phyloP scores from a whole-genome alignment of 2,329 filamentous ascomycete genomes.

The Magnaporthales sp. region DNA sequence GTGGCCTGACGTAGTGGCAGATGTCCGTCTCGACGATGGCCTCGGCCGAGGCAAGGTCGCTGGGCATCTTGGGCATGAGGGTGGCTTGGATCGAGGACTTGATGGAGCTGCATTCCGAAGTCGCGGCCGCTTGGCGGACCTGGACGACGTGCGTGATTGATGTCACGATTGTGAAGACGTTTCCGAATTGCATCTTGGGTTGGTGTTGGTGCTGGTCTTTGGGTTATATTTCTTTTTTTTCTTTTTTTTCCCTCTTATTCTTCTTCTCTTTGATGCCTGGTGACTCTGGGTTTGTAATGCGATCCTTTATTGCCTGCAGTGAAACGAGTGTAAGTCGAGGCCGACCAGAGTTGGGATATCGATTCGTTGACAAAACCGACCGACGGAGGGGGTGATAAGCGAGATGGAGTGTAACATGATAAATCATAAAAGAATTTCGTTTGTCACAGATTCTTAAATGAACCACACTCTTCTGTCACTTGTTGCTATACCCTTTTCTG shows the following conservation, averaged over 20 bases:
- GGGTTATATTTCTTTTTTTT: too few species aligned
- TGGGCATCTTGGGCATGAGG: background rate
- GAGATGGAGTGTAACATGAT: too few species aligned
- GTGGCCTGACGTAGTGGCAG: background rate
- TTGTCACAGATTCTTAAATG: too few species aligned
- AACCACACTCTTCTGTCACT: too few species aligned
- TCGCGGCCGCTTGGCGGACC: background rate
- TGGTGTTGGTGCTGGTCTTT: background rate
- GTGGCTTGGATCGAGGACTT: background rate
- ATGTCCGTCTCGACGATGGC: background rate
- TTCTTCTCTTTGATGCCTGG: too few species aligned
- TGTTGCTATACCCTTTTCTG: too few species aligned
- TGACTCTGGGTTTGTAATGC: background rate
- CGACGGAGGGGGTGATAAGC: background rate
- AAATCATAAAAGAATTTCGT: too few species aligned
- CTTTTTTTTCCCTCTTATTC: too few species aligned
- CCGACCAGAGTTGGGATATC: background rate
- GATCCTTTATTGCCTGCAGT: background rate
- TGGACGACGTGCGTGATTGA: background rate
- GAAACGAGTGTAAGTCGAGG: background rate
- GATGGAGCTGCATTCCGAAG: background rate
- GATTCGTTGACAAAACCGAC: background rate
- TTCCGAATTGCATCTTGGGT: background rate
- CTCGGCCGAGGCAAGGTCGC: background rate
- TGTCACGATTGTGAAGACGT: background rate